Percentiles rank a stretch among this genome's conserved stretches.
These are phyloP conservation scores for Neurospora sp. DNA, from an alignment of 495 filamentous ascomycete species.

Conservation along the genomic window DNA sequence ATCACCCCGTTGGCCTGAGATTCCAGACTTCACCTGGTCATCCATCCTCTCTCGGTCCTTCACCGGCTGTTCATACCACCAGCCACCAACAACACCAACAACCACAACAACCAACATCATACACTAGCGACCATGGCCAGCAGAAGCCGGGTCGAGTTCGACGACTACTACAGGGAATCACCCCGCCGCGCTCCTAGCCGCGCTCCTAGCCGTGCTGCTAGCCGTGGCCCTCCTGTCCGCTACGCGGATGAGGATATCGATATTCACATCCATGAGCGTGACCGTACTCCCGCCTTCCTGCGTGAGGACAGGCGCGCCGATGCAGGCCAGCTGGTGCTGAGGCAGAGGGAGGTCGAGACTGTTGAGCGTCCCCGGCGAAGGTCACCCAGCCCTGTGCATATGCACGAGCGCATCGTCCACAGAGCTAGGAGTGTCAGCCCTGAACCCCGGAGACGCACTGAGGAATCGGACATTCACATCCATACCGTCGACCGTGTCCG, in stretches of 20 bases:
- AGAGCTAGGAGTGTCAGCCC: slow-evolving; percentile 28
- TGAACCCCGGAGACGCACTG: slow-evolving; percentile 10
- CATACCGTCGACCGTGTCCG: slow-evolving; percentile 16
- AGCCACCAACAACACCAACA: not conserved
- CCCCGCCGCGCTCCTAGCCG: slow-evolving; percentile 21
- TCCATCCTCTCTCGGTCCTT: not conserved
- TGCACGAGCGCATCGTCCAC: slow-evolving; percentile 23
- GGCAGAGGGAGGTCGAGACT: slow-evolving; percentile 35
- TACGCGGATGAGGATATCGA: slow-evolving; percentile 30
- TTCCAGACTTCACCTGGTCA: not conserved
- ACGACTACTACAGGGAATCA: slow-evolving; percentile 30
- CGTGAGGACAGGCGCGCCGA: slow-evolving; percentile 27
- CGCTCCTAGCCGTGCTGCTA: slow-evolving; percentile 5
- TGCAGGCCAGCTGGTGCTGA: slow-evolving; percentile 32
- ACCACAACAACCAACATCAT: not conserved
- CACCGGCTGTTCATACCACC: slow-evolving; percentile 2
- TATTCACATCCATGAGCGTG: slow-evolving; percentile 26
- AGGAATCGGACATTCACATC: slow-evolving; percentile 20
- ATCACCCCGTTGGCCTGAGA: not conserved
- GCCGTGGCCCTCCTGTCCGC: slow-evolving; percentile 21
- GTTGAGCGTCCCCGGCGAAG: slow-evolving; percentile 28
- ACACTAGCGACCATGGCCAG: slow-evolving; percentile 16
- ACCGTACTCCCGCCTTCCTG: slow-evolving; percentile 32
- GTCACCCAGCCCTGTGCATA: slow-evolving; percentile 34
- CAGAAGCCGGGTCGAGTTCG: slow-evolving; percentile 29